These are phyloP conservation scores for Tetracladium maxilliforme DNA, from an alignment of 2,329 filamentous ascomycete genomes.

Conservation along the genomic window DNA sequence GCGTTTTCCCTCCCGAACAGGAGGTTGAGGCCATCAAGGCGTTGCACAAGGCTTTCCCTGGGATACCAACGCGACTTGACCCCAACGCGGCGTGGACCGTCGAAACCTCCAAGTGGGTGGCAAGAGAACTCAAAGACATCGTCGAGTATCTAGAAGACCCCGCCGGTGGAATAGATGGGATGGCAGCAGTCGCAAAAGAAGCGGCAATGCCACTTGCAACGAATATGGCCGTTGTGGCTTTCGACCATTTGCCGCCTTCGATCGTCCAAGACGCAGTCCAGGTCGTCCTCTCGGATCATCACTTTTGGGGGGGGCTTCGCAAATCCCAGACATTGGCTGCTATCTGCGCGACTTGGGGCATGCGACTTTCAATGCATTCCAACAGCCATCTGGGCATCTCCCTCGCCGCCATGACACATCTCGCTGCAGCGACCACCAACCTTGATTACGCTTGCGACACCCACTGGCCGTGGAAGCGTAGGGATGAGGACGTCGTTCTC, in stretches of 20 bases:
- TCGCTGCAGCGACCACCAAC: slow-evolving; percentile 23
- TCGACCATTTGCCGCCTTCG: slow-evolving; percentile 20
- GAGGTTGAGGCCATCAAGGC: slow-evolving; percentile 23
- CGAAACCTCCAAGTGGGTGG: slow-evolving; percentile 22
- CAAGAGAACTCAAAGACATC: slow-evolving; percentile 19
- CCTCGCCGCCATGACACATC: slow-evolving; percentile 25
- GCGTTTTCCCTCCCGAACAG: slow-evolving; percentile 21
- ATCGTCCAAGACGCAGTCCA: slow-evolving; percentile 23
- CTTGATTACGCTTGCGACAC: slow-evolving; percentile 27
- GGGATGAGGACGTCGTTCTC: slow-evolving; percentile 23
- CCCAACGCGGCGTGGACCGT: slow-evolving; percentile 23
- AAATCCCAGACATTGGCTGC: slow-evolving; percentile 21
- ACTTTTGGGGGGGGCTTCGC: slow-evolving; percentile 26
- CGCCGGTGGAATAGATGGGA: slow-evolving; percentile 22
- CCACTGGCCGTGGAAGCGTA: slow-evolving; percentile 27
- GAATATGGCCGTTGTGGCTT: slow-evolving; percentile 26
- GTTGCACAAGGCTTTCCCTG: slow-evolving; percentile 19
- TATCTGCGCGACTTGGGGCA: slow-evolving; percentile 22
- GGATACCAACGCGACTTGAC: slow-evolving; percentile 18
- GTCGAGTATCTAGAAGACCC: slow-evolving; percentile 25
- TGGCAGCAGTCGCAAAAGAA: slow-evolving; percentile 24
- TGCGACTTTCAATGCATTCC: slow-evolving; percentile 25
- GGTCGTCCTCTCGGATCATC: slow-evolving; percentile 23
- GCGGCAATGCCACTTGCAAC: slow-evolving; percentile 25
- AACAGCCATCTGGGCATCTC: slow-evolving; percentile 27